phyloP scores from a whole-genome alignment of 2,329 filamentous ascomycete genomes.

The Xylaria sp. region DNA sequence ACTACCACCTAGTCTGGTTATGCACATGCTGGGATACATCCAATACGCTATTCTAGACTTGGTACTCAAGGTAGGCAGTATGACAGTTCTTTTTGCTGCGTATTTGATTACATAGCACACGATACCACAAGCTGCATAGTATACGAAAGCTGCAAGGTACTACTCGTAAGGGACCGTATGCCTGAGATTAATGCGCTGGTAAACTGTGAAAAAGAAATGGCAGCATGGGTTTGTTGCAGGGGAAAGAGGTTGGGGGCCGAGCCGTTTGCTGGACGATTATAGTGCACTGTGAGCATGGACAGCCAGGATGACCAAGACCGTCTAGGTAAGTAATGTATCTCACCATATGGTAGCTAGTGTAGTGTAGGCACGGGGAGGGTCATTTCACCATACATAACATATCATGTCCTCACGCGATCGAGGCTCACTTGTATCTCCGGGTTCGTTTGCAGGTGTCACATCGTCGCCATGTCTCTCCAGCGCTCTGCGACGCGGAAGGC shows the following conservation, averaged over 20 bases:
- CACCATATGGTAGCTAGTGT: background rate
- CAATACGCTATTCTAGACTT: background rate
- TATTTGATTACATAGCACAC: background rate
- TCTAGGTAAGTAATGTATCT: background rate
- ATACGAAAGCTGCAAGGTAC: background rate
- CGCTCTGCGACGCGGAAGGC: conserved; percentile 37
- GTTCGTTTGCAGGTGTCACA: conserved; percentile 5
- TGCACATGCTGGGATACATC: background rate
- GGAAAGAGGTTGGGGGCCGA: conserved; percentile 4
- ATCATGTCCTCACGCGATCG: conserved; percentile 14
- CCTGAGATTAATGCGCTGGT: background rate
- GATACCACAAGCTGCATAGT: background rate
- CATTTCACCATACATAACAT: conserved; percentile 18
- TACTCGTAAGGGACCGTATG: background rate
- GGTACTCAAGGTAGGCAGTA: background rate
- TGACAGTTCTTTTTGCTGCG: background rate
- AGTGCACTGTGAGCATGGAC: conserved; percentile 1
- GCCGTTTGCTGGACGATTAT: conserved; percentile 1
- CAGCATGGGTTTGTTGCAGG: conserved; percentile 7
- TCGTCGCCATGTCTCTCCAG: conserved; percentile 35
- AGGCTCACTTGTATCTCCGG: background rate
- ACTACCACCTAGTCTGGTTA: conserved; percentile 17
- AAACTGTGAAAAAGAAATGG: background rate
- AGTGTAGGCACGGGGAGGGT: background rate
- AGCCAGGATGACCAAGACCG: background rate